Conservation (phyloP, 768 basidiomycete genomes). For the Pholiota molesta region DNA sequence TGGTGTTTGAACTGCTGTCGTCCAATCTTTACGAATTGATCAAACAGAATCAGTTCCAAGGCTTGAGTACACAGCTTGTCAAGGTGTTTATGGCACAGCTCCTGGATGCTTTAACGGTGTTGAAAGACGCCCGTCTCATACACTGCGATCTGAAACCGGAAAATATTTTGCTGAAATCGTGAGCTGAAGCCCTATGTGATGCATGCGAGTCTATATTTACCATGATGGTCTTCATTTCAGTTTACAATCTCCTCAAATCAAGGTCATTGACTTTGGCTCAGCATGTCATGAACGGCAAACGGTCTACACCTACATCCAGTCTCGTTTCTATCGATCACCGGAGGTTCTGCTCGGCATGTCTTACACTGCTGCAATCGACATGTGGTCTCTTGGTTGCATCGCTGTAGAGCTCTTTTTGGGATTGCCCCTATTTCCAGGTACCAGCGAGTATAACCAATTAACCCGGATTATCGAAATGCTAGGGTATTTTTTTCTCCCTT, state of each 20-base stretch:
- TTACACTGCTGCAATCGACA: conserved; percentile 95
- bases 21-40: conserved; percentile 99
- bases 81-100: conserved; percentile 98
- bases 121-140: conserved; percentile 95
- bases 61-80: conserved; percentile 93
- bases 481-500: conserved; percentile 61
- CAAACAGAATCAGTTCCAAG: conserved; percentile 99
- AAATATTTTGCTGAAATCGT: conserved; percentile 97
- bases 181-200: conserved; percentile 19
- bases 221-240: conserved; percentile 38
- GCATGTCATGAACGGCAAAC: conserved; percentile 99
- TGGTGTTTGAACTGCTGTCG: conserved; percentile 96
- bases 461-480: conserved; percentile 98
- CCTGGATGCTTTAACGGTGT: conserved; percentile 86
- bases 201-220: not conserved
- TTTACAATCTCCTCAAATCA: conserved; percentile 96
- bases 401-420: conserved; percentile 98
- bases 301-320: conserved; percentile 99
- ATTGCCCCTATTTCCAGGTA: conserved; percentile 95
- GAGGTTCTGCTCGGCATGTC: conserved; percentile 95
- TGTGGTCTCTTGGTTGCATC: conserved; percentile 99
- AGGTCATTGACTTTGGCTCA: conserved; percentile 99
- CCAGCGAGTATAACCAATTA: conserved; percentile 98
- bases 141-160: conserved; percentile 99
- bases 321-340: conserved; percentile 96